These are phyloP conservation scores for Fusarium oxysporum DNA, from an alignment of 2,329 filamentous ascomycete species.

Conservation along the genomic window DNA sequence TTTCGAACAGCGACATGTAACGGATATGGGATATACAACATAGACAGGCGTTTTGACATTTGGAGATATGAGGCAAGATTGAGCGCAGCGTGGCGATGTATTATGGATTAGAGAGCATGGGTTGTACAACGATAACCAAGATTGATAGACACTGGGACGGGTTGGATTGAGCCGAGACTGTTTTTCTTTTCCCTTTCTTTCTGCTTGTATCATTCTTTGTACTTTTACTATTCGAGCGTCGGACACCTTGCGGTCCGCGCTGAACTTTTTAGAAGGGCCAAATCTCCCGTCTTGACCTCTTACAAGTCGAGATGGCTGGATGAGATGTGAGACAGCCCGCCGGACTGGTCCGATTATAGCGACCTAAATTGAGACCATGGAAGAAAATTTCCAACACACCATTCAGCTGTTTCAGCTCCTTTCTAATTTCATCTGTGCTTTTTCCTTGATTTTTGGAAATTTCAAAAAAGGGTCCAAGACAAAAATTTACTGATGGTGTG, in stretches of 20 bases:
- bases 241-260: conserved; percentile 19
- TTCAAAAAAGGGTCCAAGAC: conserved; percentile 27
- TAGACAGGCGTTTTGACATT: conserved; percentile 39
- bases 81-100: conserved; percentile 32
- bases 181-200: background rate
- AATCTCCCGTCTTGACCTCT: conserved; percentile 31
- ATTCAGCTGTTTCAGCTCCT: conserved; percentile 12
- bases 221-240: conserved; percentile 23
- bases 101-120: conserved; percentile 29
- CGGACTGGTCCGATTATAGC: conserved; percentile 26
- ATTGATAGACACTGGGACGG: conserved; percentile 19
- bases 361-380: conserved; percentile 24
- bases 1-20: conserved; percentile 31
- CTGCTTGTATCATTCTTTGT: conserved; percentile 19
- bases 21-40: conserved; percentile 31
- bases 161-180: conserved; percentile 16
- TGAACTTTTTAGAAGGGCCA: conserved; percentile 26
- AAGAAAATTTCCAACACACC: conserved; percentile 8
- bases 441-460: conserved; percentile 24
- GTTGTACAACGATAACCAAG: conserved; percentile 12
- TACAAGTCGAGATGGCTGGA: conserved; percentile 22
- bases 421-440: background rate
- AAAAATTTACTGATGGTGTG: conserved; percentile 27
- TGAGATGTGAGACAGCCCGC: conserved; percentile 20
- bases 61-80: conserved; percentile 18